These are phyloP conservation scores for Fusarium scirpi DNA, from an alignment of 2,329 filamentous ascomycete species.

Conservation along the genomic window DNA sequence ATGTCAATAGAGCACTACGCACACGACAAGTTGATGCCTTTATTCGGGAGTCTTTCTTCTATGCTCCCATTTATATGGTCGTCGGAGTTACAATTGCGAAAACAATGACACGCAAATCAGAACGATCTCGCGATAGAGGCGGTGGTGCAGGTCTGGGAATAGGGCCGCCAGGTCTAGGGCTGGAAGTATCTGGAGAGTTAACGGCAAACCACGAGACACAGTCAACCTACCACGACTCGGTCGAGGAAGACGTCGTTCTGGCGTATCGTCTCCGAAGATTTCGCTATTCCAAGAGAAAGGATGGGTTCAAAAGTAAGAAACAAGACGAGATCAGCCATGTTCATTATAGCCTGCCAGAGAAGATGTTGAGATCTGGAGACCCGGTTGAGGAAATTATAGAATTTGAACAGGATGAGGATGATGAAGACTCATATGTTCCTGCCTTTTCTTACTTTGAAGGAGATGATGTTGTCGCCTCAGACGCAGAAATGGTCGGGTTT, in stretches of 20 bases:
- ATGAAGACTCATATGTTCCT: neutral
- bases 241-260: conserved; percentile 22
- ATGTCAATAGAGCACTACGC: neutral
- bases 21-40: neutral
- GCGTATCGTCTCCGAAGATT: conserved; percentile 30
- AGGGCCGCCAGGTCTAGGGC: conserved; percentile 25
- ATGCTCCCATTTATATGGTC: conserved; percentile 28
- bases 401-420: neutral
- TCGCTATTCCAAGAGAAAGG: conserved; percentile 24
- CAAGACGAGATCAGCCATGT: conserved; percentile 20
- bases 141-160: conserved; percentile 21
- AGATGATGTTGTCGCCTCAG: conserved; percentile 1
- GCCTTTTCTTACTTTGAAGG: conserved; percentile 7
- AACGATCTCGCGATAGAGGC: conserved; percentile 7
- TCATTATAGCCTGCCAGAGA: neutral
- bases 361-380: neutral
- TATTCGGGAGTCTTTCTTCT: conserved; percentile 22
- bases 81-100: conserved; percentile 27
- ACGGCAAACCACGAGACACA: conserved; percentile 10
- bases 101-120: conserved; percentile 3
- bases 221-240: conserved; percentile 14
- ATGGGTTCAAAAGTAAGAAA: conserved; percentile 6
- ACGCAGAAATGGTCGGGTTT: conserved; percentile 12
- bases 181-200: conserved; percentile 27
- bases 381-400: neutral